Conservation (phyloP, 2,329 filamentous ascomycete genomes). For the Aspergillus bombycis region DNA sequence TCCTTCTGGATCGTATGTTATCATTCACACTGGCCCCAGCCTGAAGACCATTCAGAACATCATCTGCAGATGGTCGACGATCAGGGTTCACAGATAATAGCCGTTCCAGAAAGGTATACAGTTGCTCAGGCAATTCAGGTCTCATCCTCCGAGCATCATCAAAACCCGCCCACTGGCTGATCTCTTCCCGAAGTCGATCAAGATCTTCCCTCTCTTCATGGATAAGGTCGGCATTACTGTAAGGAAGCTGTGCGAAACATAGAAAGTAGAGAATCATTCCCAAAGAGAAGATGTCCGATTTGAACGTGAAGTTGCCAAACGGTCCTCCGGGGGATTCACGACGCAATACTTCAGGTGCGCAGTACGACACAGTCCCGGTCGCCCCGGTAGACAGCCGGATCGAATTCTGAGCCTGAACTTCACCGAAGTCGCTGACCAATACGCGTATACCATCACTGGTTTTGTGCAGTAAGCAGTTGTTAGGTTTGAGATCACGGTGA, state of each 20-base stretch:
- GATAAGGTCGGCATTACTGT: conserved; percentile 77
- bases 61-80: conserved; percentile 79
- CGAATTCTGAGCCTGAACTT: conserved; percentile 83
- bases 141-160: conserved; percentile 74
- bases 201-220: conserved; percentile 93
- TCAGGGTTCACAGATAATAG: conserved; percentile 76
- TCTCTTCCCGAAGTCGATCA: conserved; percentile 81
- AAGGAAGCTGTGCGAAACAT: conserved; percentile 89
- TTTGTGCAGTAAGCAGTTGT: conserved; percentile 86
- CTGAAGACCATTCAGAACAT: conserved; percentile 79
- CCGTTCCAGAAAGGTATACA: conserved; percentile 82
- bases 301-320: conserved; percentile 92
- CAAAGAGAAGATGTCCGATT: conserved; percentile 96
- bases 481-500: conserved; percentile 93
- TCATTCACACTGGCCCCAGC: conserved; percentile 60
- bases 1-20: conserved; percentile 43
- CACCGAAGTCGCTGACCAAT: conserved; percentile 95
- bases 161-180: conserved; percentile 84
- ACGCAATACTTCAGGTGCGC: conserved; percentile 87
- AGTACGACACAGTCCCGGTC: conserved; percentile 96
- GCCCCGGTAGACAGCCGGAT: conserved; percentile 87
- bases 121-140: conserved; percentile 79
- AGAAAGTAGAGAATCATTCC: conserved; percentile 99
- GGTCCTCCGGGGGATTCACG: conserved; percentile 65
- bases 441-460: conserved; percentile 73